A percentile compares a stretch with the other conserved stretches of the same genome.
phyloP scores from a whole-genome alignment of 2,329 filamentous ascomycete species.

The Blastomyces parvus region DNA sequence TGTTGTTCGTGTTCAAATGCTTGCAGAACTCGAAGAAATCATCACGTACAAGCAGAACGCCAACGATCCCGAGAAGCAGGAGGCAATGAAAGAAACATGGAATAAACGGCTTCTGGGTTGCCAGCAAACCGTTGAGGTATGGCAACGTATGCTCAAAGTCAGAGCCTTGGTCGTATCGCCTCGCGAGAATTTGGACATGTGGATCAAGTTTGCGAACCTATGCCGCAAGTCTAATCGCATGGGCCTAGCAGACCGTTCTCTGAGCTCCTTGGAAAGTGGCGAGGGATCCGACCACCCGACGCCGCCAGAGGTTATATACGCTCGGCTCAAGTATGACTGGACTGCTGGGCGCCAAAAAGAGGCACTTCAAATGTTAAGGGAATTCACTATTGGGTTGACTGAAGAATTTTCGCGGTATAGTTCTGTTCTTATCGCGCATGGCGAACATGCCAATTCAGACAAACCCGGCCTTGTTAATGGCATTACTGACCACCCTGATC shows the following conservation, averaged over 20 bases:
- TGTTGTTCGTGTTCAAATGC: constrained; percentile 97
- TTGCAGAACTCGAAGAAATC: constrained; percentile 95
- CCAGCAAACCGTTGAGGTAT: constrained; percentile 94
- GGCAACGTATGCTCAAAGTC: constrained; percentile 96
- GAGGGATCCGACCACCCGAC: constrained; percentile 33
- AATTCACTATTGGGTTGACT: constrained; percentile 52
- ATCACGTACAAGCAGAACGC: constrained; percentile 91
- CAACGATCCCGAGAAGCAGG: constrained; percentile 72
- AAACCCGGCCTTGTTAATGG: constrained; percentile 40
- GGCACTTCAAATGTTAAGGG: constrained; percentile 51
- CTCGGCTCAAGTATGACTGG: constrained; percentile 97
- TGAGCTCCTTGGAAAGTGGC: constrained; percentile 80
- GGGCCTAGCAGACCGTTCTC: constrained; percentile 87
- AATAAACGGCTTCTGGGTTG: constrained; percentile 90
- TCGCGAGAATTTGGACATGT: constrained; percentile 94
- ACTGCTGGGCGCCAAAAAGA: constrained; percentile 61
- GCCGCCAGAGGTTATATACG: constrained; percentile 77
- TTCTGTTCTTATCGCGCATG: constrained; percentile 27
- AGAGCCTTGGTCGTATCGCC: constrained; percentile 85
- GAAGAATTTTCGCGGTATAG: constrained; percentile 47
- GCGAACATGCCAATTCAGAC: constrained; percentile 36
- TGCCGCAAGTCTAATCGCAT: constrained; percentile 93
- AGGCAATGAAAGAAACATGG: constrained; percentile 88
- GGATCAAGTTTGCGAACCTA: constrained; percentile 98
- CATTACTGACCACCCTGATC: constrained; percentile 33